A percentile compares a stretch with the other conserved stretches of the same genome.
Evolutionary conservation across 2,329 filamentous ascomycete genomes (phyloP).

Genomic region (Truncatella angustata): DNA sequence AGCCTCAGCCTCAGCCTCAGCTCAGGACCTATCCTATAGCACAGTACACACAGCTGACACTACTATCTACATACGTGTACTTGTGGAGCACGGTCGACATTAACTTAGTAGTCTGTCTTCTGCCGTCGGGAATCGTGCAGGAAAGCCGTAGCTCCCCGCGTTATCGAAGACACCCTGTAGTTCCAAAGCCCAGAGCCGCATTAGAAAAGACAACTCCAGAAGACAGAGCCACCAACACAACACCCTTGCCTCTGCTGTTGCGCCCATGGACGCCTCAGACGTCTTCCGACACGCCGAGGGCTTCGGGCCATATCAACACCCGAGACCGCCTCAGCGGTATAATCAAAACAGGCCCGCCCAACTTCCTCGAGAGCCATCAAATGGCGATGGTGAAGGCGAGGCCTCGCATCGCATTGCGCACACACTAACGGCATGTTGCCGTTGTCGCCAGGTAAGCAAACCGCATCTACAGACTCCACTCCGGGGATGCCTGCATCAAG

Average conservation of each 20-base stretch:
- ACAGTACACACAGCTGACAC: too few species aligned
- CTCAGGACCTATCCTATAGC: too few species aligned
- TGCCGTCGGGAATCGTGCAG: too few species aligned
- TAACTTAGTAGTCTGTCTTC: too few species aligned
- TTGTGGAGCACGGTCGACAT: neutral
- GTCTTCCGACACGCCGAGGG: slow-evolving; percentile 56
- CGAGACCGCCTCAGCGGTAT: slow-evolving; percentile 34
- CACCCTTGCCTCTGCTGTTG: slow-evolving; percentile 2
- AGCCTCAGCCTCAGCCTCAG: too few species aligned
- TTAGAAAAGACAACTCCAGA: neutral
- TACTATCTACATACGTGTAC: too few species aligned
- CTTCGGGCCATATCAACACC: slow-evolving; percentile 43
- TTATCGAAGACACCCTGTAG: neutral
- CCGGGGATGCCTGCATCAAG: neutral
- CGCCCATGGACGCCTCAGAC: slow-evolving; percentile 56
- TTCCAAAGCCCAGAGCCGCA: neutral
- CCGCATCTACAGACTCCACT: neutral
- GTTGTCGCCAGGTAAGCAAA: slow-evolving; percentile 69
- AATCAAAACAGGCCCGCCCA: slow-evolving; percentile 27
- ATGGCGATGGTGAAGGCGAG: slow-evolving; percentile 47
- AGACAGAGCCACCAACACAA: neutral
- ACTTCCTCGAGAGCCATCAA: slow-evolving; percentile 23
- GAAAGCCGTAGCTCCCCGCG: too few species aligned
- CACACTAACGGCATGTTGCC: slow-evolving; percentile 76
- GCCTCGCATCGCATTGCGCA: slow-evolving; percentile 67